These are phyloP conservation scores for Aspergillus panamensis DNA, from an alignment of 495 filamentous ascomycete genomes.

Conservation along the genomic window DNA sequence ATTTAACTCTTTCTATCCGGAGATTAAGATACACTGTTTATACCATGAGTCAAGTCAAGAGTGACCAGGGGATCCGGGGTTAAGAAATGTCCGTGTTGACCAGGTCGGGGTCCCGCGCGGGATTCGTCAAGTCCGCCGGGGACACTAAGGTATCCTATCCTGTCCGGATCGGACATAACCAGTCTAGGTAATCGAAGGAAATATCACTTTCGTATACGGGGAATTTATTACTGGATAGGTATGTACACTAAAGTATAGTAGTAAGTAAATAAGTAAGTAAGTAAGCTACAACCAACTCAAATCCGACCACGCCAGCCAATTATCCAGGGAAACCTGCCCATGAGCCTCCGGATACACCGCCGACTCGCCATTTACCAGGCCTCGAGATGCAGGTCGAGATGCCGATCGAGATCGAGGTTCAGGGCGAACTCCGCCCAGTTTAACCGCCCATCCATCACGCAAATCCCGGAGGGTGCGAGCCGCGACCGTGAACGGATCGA, in stretches of 20 bases:
- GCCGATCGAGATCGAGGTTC: too few relatives aligned
- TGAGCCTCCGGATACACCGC: background rate
- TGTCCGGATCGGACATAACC: background rate
- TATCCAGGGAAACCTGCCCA: background rate
- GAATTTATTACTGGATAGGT: too few relatives aligned
- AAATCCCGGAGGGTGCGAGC: background rate
- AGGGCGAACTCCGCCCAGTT: too few relatives aligned
- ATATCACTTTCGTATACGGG: background rate
- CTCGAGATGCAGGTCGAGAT: too few relatives aligned
- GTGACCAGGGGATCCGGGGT: too few relatives aligned
- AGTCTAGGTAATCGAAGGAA: background rate
- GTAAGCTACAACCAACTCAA: background rate
- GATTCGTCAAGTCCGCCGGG: background rate
- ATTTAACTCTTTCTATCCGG: too few relatives aligned
- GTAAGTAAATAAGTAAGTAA: too few relatives aligned
- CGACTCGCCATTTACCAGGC: background rate
- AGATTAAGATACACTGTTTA: too few relatives aligned
- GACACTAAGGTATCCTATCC: too few relatives aligned
- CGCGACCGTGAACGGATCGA: conserved; percentile 2
- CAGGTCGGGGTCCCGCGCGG: background rate
- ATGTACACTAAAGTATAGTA: too few relatives aligned
- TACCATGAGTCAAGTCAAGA: too few relatives aligned
- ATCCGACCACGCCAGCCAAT: background rate
- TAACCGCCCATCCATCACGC: background rate
- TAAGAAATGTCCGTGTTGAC: background rate